These are phyloP conservation scores for Sinapis alba DNA, from an alignment of 441 rosid species.

Conservation along the genomic window DNA sequence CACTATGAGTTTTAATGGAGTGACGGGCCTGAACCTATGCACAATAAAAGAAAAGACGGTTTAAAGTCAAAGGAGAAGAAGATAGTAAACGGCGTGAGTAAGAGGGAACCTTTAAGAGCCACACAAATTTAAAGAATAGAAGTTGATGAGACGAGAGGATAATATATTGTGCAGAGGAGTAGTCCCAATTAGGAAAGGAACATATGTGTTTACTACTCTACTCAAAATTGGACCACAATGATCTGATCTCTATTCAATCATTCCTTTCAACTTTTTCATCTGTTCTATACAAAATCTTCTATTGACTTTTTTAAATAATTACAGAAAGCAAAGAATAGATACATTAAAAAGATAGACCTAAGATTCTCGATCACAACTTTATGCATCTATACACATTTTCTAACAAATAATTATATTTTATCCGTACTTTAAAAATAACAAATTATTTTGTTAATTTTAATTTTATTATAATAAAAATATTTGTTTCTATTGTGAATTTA, in stretches of 20 bases:
- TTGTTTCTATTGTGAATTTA: neutral
- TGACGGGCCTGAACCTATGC: neutral
- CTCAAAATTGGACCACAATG: slow-evolving; percentile 35
- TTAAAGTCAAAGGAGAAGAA: neutral
- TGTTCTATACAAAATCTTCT: neutral
- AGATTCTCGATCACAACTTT: neutral
- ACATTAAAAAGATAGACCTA: neutral
- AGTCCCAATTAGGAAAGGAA: slow-evolving; percentile 31
- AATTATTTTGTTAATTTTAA: neutral
- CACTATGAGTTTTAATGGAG: neutral
- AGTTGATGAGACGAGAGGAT: slow-evolving; percentile 17
- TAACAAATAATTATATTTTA: neutral
- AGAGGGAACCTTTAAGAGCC: slow-evolving; percentile 33
- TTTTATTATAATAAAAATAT: neutral
- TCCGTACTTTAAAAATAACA: neutral
- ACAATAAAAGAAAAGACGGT: neutral
- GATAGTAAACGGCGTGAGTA: slow-evolving; percentile 13
- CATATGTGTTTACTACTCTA: slow-evolving; percentile 35
- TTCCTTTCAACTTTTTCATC: neutral
- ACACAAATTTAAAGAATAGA: slow-evolving; percentile 9
- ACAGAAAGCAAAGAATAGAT: neutral
- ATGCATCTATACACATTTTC: neutral
- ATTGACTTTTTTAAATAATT: neutral
- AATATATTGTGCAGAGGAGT: slow-evolving; percentile 25
- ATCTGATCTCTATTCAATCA: slow-evolving; percentile 23